These are phyloP conservation scores for Lobosporangium transversale DNA, from an alignment of 192 early-diverging fungal genomes.

Conservation along the genomic window DNA sequence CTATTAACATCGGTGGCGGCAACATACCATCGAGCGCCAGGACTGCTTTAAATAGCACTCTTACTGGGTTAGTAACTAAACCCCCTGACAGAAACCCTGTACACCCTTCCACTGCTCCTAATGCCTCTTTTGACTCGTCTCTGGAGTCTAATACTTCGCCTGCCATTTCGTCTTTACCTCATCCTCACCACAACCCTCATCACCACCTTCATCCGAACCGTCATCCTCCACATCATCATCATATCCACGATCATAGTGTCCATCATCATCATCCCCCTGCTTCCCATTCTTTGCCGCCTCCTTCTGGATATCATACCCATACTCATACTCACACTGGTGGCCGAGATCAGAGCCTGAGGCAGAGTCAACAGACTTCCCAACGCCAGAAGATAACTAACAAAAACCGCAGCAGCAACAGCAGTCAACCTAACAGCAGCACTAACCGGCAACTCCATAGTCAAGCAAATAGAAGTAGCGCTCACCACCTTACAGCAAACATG, in stretches of 20 bases:
- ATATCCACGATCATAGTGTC: background rate
- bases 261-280: background rate
- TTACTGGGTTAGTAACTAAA: slow-evolving; percentile 27
- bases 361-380: background rate
- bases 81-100: background rate
- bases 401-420: slow-evolving; percentile 2
- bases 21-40: background rate
- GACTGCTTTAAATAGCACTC: background rate
- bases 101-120: background rate
- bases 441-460: slow-evolving; percentile 19
- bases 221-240: background rate
- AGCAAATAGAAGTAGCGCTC: slow-evolving; percentile 16
- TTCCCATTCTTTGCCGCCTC: background rate
- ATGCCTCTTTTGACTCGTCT: background rate
- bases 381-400: background rate
- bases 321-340: background rate
- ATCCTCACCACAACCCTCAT: slow-evolving; percentile 1
- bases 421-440: slow-evolving; percentile 6
- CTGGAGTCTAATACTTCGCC: background rate
- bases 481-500: background rate
- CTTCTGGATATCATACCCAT: background rate
- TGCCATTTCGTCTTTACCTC: background rate
- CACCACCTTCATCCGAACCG: background rate
- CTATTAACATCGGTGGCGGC: slow-evolving; percentile 1
- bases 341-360: background rate